Evolutionary conservation across 306 rosid genomes (phyloP), one percentile per base, ranked within the genome.

Genomic region (Vigna mungo): DNA sequence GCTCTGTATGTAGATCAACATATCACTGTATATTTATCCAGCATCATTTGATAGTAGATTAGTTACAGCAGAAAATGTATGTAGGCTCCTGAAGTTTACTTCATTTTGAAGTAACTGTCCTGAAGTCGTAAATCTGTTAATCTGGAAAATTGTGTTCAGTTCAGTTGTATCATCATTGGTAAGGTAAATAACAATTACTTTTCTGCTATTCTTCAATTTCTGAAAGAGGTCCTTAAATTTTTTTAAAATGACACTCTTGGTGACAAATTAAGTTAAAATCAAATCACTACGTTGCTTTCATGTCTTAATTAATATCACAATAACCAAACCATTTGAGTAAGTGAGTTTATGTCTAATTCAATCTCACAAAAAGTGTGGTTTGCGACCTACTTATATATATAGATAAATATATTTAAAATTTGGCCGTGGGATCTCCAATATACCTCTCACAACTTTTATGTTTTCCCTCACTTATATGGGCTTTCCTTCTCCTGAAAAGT

Each of bases 41-140:
- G 56, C 46, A 23, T 25, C 68, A 51, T 39, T 20, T 4, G 30
- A 30, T 30, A 14, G 48, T 44, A 44, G 69, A 43, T 63, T 53
- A 68, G 32, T 58, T 17, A 53, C 78, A 52, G 36, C 25, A 32
- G 30, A 58, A 73, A 43, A n/a, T 73, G 46, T 59, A 73, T 53
- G 3, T 23, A 41, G 39, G 8, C 55, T 43, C 30, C 65, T 56
- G 20, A 53, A 61, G 12, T 61, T 61, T 7, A 14, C 16, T 41
- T 69, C 46, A 9, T 49, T 32, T 70, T 49, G 60, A 69, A 69
- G 21, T 48, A 68, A 7, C 46, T 41, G 1, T 13, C 44, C 13
- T 34, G 48, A 34, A 16, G 23, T 62, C 9, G 9, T 13, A 36
- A 36, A 34, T 34, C 9, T 62, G 48, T 15, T 30, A 7, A 43